Percentiles rank a stretch among this genome's conserved stretches.
Evolutionary conservation across 2,329 filamentous ascomycete species (phyloP).

Genomic region (Penicillium sp.): DNA sequence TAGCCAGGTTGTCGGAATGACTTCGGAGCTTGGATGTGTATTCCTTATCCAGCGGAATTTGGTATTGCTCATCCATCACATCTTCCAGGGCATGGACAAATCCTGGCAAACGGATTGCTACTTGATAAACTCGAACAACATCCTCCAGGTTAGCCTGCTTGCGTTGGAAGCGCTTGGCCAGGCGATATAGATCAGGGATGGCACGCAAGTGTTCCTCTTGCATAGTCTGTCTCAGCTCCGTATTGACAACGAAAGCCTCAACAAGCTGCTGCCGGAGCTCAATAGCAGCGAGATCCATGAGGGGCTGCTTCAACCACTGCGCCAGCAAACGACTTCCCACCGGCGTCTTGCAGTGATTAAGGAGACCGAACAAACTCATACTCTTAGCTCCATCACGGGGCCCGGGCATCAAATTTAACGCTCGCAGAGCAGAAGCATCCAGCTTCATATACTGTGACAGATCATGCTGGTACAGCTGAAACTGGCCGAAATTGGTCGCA

Average conservation of each 20-base stretch:
- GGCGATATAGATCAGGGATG: conserved; percentile 88
- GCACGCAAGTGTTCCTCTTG: conserved; percentile 93
- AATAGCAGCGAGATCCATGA: conserved; percentile 89
- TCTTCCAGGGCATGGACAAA: conserved; percentile 87
- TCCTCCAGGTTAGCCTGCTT: conserved; percentile 91
- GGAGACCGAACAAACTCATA: conserved; percentile 90
- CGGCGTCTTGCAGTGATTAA: conserved; percentile 98
- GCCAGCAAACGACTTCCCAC: conserved; percentile 85
- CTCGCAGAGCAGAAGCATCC: conserved; percentile 89
- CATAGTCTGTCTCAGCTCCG: conserved; percentile 89
- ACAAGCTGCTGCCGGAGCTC: conserved; percentile 90
- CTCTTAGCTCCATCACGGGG: conserved; percentile 92
- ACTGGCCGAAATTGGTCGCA: conserved; percentile 92
- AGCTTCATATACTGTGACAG: conserved; percentile 97
- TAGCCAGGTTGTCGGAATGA: conserved; percentile 75
- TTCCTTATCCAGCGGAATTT: conserved; percentile 77
- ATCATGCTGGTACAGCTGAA: conserved; percentile 95
- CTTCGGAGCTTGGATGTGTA: conserved; percentile 83
- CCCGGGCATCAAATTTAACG: conserved; percentile 95
- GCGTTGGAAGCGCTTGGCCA: conserved; percentile 93
- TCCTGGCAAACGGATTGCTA: conserved; percentile 84
- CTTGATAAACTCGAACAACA: conserved; percentile 92
- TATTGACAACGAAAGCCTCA: conserved; percentile 90
- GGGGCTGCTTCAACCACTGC: conserved; percentile 96
- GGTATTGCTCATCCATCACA: conserved; percentile 94